Conservation (phyloP, 768 basidiomycete species). For the Lyophyllum shimeji region DNA sequence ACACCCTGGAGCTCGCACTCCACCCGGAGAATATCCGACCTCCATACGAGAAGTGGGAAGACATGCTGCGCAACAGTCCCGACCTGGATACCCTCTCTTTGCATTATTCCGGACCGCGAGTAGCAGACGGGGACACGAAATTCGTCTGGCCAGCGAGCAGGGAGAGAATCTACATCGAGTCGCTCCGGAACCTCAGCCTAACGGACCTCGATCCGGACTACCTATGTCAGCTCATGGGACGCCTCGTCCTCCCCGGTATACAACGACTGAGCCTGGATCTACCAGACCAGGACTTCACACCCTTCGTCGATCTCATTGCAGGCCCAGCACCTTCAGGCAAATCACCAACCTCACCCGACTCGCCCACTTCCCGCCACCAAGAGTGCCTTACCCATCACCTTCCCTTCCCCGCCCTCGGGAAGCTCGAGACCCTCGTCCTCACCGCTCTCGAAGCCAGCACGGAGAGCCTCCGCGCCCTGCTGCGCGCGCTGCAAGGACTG, state of each 20-base stretch:
- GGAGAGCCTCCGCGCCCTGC: slow-evolving; percentile 31
- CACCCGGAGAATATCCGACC: slow-evolving; percentile 61
- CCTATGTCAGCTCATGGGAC: slow-evolving; percentile 44
- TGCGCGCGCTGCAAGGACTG: slow-evolving; percentile 33
- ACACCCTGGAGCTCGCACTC: slow-evolving; percentile 56
- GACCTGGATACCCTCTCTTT: slow-evolving; percentile 46
- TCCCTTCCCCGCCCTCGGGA: slow-evolving; percentile 30
- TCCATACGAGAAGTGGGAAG: slow-evolving; percentile 52
- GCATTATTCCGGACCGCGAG: slow-evolving; percentile 58
- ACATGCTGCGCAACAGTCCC: slow-evolving; percentile 51
- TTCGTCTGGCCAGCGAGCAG: slow-evolving; percentile 33
- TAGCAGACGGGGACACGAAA: slow-evolving; percentile 31
- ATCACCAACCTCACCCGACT: neutral
- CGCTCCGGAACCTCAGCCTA: slow-evolving; percentile 46
- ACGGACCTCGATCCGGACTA: slow-evolving; percentile 59
- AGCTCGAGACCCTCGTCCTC: slow-evolving; percentile 37
- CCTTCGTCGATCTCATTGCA: slow-evolving; percentile 41
- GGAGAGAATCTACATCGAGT: slow-evolving; percentile 34
- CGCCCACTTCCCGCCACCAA: neutral
- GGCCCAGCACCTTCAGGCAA: slow-evolving; percentile 9
- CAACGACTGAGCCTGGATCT: slow-evolving; percentile 47
- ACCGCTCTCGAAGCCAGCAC: slow-evolving; percentile 42
- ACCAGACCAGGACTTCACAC: slow-evolving; percentile 54
- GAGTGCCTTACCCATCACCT: slow-evolving; percentile 8
- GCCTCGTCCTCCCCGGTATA: slow-evolving; percentile 45